Percentiles rank a stretch among this genome's conserved stretches.
Conservation (phyloP, 2,329 filamentous ascomycete species). For the Trichoderma gracile region DNA sequence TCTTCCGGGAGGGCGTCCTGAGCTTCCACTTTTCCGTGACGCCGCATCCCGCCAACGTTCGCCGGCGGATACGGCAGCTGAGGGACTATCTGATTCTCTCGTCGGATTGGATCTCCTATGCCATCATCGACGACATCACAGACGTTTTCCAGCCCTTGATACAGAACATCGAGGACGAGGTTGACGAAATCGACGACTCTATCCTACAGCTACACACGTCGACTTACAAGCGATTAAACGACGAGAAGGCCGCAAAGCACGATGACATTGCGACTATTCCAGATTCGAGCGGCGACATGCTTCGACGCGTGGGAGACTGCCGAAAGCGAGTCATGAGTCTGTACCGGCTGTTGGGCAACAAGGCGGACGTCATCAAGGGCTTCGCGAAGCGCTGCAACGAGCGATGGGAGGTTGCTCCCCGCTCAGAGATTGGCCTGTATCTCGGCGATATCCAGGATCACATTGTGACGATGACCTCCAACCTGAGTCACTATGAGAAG, state of each 20-base stretch:
- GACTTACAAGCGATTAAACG: constrained; percentile 45
- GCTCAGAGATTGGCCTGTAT: constrained; percentile 96
- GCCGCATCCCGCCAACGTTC: constrained; percentile 93
- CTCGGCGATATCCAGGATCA: constrained; percentile 98
- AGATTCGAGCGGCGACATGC: constrained; percentile 72
- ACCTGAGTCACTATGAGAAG: constrained; percentile 95
- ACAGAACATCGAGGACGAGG: constrained; percentile 89
- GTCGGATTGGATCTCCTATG: constrained; percentile 98
- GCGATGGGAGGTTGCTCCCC: constrained; percentile 92
- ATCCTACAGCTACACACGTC: constrained; percentile 79
- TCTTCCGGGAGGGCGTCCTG: constrained; percentile 92
- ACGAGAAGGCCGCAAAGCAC: constrained; percentile 47
- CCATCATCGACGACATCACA: constrained; percentile 96
- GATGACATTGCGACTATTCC: constrained; percentile 47
- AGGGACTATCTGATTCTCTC: constrained; percentile 91
- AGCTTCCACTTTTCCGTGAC: constrained; percentile 98
- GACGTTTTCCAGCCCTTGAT: constrained; percentile 94
- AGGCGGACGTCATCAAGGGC: constrained; percentile 98
- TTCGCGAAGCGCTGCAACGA: constrained; percentile 98
- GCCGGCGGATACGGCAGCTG: constrained; percentile 86
- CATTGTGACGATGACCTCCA: constrained; percentile 98
- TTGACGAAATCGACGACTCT: constrained; percentile 92
- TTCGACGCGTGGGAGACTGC: constrained; percentile 88
- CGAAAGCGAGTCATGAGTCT: constrained; percentile 97
- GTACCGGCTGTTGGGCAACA: constrained; percentile 90